Evolutionary conservation across 805 yeast genomes (phyloP), one percentile per base, ranked within the genome.

Genomic region (Candida wancherniae): DNA sequence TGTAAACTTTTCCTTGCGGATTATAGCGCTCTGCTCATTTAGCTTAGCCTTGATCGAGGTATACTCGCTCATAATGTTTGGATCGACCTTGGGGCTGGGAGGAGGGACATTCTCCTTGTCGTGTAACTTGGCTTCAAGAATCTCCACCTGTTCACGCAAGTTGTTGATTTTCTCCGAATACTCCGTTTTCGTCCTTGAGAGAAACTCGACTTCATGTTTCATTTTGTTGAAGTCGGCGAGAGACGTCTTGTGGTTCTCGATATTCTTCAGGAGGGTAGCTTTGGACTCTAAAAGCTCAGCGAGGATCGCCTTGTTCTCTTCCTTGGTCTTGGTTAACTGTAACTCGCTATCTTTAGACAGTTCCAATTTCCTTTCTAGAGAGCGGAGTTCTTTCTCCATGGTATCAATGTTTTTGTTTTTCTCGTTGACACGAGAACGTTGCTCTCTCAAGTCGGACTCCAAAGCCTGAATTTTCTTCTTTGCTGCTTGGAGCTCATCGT

Each of bases 41-140:
- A 77, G 50, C 36, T 72, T 71, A 6, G 74, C 51, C 31, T 69
- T 72, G 42, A 77, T 55, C 18, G 56, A 57, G 9, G 71, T 67
- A 44, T 62, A 73, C 27, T 74, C 79, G 30, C 55, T 59, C 36
- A 58, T 50, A 24, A 62, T 48, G n/a, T 45, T 38, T 3, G 56
- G 53, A 26, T 59, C 58, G 3, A 62, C 25, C 13, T 29, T 26
- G 2, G 36, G 34, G n/a, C 29, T 23, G 19, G 24, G 28, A 4
- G 45, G 65, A 2, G 66, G 62, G n/a, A 51, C 36, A 31, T 64
- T 63, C 36, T 64, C 68, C 36, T 59, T 62, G 20, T 61, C 57
- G n/a, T 40, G 46, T 6, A 48, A 38, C 24, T 39, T 37, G 17
- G 34, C 21, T 24, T 55, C 51, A 16, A 61, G 44, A 4, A 37